Conservation (phyloP, 73 alveolate species). For the Urostyla sp. region DNA sequence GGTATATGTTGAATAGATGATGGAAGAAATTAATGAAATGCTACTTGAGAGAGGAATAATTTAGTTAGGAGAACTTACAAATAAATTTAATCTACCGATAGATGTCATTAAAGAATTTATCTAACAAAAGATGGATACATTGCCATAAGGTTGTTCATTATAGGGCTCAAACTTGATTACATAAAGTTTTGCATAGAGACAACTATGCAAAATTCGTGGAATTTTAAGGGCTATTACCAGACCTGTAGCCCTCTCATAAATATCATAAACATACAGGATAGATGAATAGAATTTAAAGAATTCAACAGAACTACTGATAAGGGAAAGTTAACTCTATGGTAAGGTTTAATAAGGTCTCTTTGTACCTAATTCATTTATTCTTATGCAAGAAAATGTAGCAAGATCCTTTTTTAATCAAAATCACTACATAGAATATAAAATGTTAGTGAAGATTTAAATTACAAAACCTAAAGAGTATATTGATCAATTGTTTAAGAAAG, state of each 20-base stretch:
- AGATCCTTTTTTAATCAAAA: slow-evolving; percentile 32
- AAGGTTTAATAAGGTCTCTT: slow-evolving; percentile 51
- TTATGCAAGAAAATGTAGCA: slow-evolving; percentile 38
- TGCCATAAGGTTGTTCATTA: slow-evolving; percentile 26
- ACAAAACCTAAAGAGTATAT: slow-evolving; percentile 52
- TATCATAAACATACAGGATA: slow-evolving; percentile 2
- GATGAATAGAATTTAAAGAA: slow-evolving; percentile 50
- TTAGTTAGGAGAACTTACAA: slow-evolving; percentile 20
- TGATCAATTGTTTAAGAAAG: slow-evolving; percentile 1
- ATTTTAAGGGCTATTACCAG: slow-evolving; percentile 48
- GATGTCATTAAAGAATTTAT: slow-evolving; percentile 32
- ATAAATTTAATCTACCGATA: slow-evolving; percentile 47
- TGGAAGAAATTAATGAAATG: slow-evolving; percentile 52
- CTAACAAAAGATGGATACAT: background rate
- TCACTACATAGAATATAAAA: slow-evolving; percentile 44
- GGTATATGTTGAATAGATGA: slow-evolving; percentile 21
- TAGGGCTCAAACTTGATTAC: slow-evolving; percentile 56
- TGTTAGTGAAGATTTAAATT: slow-evolving; percentile 36
- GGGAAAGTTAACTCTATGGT: slow-evolving; percentile 44
- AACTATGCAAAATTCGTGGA: slow-evolving; percentile 49
- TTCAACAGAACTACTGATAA: slow-evolving; percentile 45
- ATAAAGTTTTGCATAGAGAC: slow-evolving; percentile 32
- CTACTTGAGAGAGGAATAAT: slow-evolving; percentile 29
- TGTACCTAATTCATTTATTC: slow-evolving; percentile 43
- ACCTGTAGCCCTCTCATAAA: slow-evolving; percentile 46